Conservation (phyloP, 768 basidiomycete species). For the Peribolospora kevripleyi region DNA sequence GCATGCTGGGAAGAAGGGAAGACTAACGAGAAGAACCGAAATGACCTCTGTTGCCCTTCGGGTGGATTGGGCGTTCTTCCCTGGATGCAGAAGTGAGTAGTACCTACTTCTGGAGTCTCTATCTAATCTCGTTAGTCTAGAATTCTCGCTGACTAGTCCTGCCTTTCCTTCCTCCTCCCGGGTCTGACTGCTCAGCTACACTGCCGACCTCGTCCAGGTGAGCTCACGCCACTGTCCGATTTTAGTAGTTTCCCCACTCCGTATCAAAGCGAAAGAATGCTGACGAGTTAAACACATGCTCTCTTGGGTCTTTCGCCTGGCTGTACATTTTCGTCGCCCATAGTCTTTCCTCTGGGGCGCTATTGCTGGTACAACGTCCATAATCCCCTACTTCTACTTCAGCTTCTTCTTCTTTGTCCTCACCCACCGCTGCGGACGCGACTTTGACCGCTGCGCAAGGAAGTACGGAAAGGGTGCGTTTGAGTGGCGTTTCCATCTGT, state of each 20-base stretch:
- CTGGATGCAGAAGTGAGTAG: neutral
- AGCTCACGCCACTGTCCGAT: neutral
- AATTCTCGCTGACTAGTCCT: neutral
- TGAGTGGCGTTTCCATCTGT: no score
- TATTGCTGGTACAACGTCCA: constrained; percentile 15
- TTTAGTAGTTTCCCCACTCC: neutral
- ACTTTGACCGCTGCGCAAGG: constrained; percentile 40
- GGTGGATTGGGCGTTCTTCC: no score
- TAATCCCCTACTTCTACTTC: constrained; percentile 90
- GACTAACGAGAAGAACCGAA: no score
- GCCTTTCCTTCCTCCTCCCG: neutral
- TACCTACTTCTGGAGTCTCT: neutral
- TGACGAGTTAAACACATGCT: neutral
- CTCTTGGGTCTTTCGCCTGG: constrained; percentile 9
- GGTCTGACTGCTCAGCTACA: constrained; percentile 46
- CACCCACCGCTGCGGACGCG: constrained; percentile 67
- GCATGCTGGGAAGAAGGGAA: no score
- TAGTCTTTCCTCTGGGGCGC: neutral
- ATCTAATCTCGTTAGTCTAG: neutral
- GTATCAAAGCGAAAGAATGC: neutral
- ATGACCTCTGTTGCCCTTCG: no score
- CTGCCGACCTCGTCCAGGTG: constrained; percentile 40
- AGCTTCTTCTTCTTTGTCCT: constrained; percentile 87
- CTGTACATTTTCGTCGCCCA: neutral
- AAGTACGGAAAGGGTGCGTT: constrained; percentile 11